phyloP scores from a whole-genome alignment of 2,329 filamentous ascomycete species.

The Chrysoporthe cubensis region DNA sequence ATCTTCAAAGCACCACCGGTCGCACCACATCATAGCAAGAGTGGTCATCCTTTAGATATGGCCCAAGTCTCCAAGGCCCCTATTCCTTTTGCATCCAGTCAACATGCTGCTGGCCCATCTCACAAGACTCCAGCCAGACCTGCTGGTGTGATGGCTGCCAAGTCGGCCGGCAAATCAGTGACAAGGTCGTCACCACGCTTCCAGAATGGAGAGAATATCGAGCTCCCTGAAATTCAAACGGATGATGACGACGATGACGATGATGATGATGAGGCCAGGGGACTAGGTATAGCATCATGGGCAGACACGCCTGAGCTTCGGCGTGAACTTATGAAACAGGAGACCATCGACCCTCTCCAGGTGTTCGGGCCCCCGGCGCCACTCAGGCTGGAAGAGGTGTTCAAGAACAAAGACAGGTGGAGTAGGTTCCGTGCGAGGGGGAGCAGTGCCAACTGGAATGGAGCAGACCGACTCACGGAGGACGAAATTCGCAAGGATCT shows the following conservation, averaged over 20 bases:
- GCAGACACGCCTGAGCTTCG: constrained; percentile 85
- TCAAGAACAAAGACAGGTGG: constrained; percentile 84
- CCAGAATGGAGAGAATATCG: constrained; percentile 86
- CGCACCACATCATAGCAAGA: constrained; percentile 69
- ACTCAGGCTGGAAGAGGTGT: constrained; percentile 95
- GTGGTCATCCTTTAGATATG: constrained; percentile 76
- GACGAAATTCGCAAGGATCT: constrained; percentile 84
- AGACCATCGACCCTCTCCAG: constrained; percentile 78
- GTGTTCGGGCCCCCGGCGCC: constrained; percentile 90
- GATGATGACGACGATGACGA: constrained; percentile 89
- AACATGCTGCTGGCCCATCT: constrained; percentile 55
- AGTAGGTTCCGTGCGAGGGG: constrained; percentile 90
- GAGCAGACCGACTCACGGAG: constrained; percentile 79
- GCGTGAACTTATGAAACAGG: constrained; percentile 76
- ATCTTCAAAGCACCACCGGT: constrained; percentile 70
- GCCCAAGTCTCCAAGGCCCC: constrained; percentile 85
- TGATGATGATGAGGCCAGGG: constrained; percentile 60
- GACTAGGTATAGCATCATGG: constrained; percentile 71
- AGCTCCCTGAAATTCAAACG: constrained; percentile 92
- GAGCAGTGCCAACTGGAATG: constrained; percentile 92
- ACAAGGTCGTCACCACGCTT: constrained; percentile 79
- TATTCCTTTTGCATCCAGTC: constrained; percentile 82
- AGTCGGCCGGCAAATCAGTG: constrained; percentile 63
- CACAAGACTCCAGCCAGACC: constrained; percentile 73
- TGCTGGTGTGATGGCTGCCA: constrained; percentile 47